These are phyloP conservation scores for Salix koriyanagi DNA, from an alignment of 345 rosid genomes.

Conservation along the genomic window DNA sequence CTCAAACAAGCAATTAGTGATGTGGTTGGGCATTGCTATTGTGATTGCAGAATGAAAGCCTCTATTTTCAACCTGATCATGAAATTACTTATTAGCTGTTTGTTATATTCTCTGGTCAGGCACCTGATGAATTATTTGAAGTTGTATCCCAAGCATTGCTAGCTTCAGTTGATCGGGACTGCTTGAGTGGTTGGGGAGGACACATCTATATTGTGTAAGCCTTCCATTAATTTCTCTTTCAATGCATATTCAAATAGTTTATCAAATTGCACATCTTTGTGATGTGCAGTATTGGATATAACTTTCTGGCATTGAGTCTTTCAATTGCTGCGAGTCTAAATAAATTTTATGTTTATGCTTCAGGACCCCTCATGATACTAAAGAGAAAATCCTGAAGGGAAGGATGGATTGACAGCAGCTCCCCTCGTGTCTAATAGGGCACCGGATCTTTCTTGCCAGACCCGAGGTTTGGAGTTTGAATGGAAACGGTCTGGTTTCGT, in stretches of 20 bases:
- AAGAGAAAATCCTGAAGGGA: slow-evolving; percentile 85
- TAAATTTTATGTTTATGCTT: slow-evolving; percentile 10
- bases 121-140: slow-evolving; percentile 84
- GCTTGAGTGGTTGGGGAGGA: slow-evolving; percentile 99
- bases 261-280: not conserved
- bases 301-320: not conserved
- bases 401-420: slow-evolving; percentile 70
- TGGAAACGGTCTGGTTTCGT: not conserved
- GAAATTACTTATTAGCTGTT: not conserved
- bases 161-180: slow-evolving; percentile 91
- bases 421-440: not conserved
- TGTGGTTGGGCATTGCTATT: not conserved
- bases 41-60: not conserved
- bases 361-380: slow-evolving; percentile 86
- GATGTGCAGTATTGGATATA: not conserved
- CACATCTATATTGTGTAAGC: slow-evolving; percentile 94
- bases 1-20: not conserved
- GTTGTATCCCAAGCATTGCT: slow-evolving; percentile 83
- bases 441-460: not conserved
- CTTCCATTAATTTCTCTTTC: slow-evolving; percentile 8
- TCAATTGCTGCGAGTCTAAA: not conserved
- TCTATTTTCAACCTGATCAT: not conserved
- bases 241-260: not conserved
- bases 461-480: not conserved
- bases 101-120: slow-evolving; percentile 41